Conservation (phyloP, 2,329 filamentous ascomycete species). For the Xylariaceae sp. region DNA sequence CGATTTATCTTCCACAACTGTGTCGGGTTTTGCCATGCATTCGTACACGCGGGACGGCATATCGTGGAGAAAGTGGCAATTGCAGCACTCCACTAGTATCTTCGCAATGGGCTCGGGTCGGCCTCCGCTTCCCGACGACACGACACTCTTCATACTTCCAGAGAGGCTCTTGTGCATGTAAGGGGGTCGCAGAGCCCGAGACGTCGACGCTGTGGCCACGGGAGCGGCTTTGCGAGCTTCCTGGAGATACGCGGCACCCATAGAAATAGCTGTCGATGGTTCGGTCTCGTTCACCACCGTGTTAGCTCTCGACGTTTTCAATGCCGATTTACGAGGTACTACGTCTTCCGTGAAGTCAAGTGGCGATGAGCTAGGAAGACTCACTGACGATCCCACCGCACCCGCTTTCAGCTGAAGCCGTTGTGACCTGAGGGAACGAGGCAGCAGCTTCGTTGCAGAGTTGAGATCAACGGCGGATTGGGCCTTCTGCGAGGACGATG, state of each 20-base stretch:
- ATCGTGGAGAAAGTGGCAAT: constrained; percentile 60
- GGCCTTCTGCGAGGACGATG: constrained; percentile 22
- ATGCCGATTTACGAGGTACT: constrained; percentile 26
- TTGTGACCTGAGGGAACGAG: constrained; percentile 38
- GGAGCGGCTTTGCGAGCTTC: constrained; percentile 34
- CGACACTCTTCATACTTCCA: constrained; percentile 21
- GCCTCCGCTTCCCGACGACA: constrained; percentile 13
- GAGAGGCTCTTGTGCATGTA: constrained; percentile 26
- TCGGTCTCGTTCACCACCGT: constrained; percentile 25
- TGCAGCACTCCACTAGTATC: constrained; percentile 61
- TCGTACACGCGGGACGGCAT: constrained; percentile 61
- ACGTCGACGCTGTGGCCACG: constrained; percentile 21
- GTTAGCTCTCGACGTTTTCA: constrained; percentile 26
- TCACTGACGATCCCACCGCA: constrained; percentile 22
- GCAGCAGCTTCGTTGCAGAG: constrained; percentile 30
- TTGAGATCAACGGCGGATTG: constrained; percentile 30
- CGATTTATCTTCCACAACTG: constrained; percentile 46
- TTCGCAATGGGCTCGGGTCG: constrained; percentile 47
- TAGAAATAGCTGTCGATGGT: constrained; percentile 21
- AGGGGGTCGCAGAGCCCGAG: constrained; percentile 28
- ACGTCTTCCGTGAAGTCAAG: constrained; percentile 24
- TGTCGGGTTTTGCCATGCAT: constrained; percentile 56
- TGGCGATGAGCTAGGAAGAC: constrained; percentile 29
- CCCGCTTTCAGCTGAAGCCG: constrained; percentile 32
- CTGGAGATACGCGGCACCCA: constrained; percentile 34